A percentile compares a stretch with the other conserved stretches of the same genome.
Evolutionary conservation across 768 basidiomycete genomes (phyloP).

Genomic region (Favolaschia claudopus): DNA sequence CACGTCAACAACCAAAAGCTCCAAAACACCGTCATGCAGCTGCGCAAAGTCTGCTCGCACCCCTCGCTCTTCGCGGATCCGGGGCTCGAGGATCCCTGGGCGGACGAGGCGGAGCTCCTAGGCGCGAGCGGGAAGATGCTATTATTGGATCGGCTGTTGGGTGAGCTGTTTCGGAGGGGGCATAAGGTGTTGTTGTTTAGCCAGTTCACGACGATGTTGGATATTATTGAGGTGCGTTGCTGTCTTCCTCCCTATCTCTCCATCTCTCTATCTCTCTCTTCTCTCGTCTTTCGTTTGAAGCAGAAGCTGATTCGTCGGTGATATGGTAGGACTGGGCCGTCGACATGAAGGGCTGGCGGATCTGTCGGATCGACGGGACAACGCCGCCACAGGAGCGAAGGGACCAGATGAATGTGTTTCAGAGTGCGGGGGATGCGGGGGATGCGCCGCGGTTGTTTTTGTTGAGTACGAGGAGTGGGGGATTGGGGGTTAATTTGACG

Average conservation of each 20-base stretch:
- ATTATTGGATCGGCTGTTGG: constrained; percentile 86
- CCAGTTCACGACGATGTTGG: constrained; percentile 96
- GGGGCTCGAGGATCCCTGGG: constrained; percentile 17
- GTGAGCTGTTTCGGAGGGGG: constrained; percentile 76
- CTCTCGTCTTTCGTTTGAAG: not conserved
- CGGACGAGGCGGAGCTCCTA: constrained; percentile 79
- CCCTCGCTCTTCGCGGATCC: constrained; percentile 76
- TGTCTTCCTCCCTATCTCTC: not conserved
- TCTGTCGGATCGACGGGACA: constrained; percentile 93
- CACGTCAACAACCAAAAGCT: constrained; percentile 92
- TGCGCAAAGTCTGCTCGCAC: constrained; percentile 95
- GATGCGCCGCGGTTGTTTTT: constrained; percentile 80
- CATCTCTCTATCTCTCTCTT: not conserved
- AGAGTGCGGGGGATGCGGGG: constrained; percentile 66
- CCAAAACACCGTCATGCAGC: constrained; percentile 96
- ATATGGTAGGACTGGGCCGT: constrained; percentile 82
- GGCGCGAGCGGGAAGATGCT: constrained; percentile 97
- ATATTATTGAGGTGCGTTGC: constrained; percentile 83
- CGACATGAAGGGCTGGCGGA: constrained; percentile 80
- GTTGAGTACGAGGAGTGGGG: constrained; percentile 81
- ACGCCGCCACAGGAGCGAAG: constrained; percentile 84
- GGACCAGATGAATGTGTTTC: constrained; percentile 86
- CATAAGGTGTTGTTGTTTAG: constrained; percentile 91
- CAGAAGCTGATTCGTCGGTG: not conserved
- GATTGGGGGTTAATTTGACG: constrained; percentile 80